Percentiles rank a stretch among this genome's conserved stretches.
These are phyloP conservation scores for Ogataea dorogensis DNA, from an alignment of 805 yeast genomes.

Conservation along the genomic window DNA sequence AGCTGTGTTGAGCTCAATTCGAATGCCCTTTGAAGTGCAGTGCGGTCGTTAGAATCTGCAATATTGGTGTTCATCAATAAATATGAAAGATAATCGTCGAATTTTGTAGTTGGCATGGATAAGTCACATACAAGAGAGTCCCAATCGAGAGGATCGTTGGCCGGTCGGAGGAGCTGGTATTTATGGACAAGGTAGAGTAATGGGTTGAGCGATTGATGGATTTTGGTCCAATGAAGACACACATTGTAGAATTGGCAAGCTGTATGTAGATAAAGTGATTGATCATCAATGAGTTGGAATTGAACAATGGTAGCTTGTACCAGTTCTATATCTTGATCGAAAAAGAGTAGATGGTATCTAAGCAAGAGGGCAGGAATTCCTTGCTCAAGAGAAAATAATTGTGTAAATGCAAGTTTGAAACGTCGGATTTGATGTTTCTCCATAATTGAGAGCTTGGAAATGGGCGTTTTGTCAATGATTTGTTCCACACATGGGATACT, in stretches of 20 bases:
- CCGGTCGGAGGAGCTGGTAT: conserved; percentile 3
- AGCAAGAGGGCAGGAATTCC: neutral
- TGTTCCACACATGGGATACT: neutral
- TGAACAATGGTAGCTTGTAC: conserved; percentile 3
- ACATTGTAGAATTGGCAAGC: conserved; percentile 11
- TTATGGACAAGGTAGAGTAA: conserved; percentile 3
- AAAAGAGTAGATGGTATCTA: neutral
- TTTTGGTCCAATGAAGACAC: conserved; percentile 7
- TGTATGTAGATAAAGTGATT: conserved; percentile 13
- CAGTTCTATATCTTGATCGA: conserved; percentile 1
- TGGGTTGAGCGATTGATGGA: conserved; percentile 3
- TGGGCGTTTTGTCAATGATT: conserved; percentile 1
- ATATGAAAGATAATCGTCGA: conserved; percentile 6
- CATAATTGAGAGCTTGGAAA: neutral
- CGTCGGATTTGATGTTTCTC: conserved; percentile 1
- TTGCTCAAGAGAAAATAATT: neutral
- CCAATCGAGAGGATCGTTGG: conserved; percentile 7
- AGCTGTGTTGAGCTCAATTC: neutral
- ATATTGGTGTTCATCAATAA: conserved; percentile 6
- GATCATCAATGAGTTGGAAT: conserved; percentile 1
- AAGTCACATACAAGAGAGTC: neutral
- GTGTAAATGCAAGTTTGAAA: neutral
- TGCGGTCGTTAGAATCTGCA: neutral
- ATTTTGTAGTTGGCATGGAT: neutral
- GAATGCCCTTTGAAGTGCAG: conserved; percentile 2